Conservation (phyloP, 192 early-diverging fungal species). For the Dissophora globulifera region DNA sequence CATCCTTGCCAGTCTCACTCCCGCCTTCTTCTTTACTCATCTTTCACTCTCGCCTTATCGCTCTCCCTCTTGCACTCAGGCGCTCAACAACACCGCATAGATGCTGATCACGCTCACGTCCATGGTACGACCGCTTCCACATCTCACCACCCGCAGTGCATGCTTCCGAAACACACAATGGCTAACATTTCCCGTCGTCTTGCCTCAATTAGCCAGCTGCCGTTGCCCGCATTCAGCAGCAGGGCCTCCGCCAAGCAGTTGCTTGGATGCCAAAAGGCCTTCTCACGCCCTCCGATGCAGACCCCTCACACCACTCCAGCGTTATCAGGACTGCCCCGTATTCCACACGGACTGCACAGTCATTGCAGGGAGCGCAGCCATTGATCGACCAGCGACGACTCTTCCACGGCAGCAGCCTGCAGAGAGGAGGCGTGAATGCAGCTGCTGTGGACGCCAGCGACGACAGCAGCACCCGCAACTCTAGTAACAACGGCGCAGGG, state of each 20-base stretch:
- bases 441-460: not conserved
- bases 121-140: conserved; percentile 7
- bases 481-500: not conserved
- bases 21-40: no score
- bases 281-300: not conserved
- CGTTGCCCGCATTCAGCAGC: conserved; percentile 30
- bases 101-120: conserved; percentile 28
- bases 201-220: conserved; percentile 16
- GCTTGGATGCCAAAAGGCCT: conserved; percentile 31
- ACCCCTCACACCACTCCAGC: not conserved
- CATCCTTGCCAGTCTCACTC: not conserved
- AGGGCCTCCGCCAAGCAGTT: conserved; percentile 23
- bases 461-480: not conserved
- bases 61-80: not conserved
- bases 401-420: not conserved
- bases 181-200: no score
- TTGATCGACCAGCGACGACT: conserved; percentile 2
- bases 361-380: conserved; percentile 6
- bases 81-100: no score
- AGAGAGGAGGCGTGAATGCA: not conserved
- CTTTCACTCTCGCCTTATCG: not conserved
- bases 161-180: no score
- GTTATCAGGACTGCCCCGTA: not conserved
- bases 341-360: conserved; percentile 2
- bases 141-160: no score